A percentile compares a stretch with the other conserved stretches of the same genome.
These are phyloP conservation scores for Talinum fruticosum DNA, from an alignment of 148 eudicot genomes.

Conservation along the genomic window DNA sequence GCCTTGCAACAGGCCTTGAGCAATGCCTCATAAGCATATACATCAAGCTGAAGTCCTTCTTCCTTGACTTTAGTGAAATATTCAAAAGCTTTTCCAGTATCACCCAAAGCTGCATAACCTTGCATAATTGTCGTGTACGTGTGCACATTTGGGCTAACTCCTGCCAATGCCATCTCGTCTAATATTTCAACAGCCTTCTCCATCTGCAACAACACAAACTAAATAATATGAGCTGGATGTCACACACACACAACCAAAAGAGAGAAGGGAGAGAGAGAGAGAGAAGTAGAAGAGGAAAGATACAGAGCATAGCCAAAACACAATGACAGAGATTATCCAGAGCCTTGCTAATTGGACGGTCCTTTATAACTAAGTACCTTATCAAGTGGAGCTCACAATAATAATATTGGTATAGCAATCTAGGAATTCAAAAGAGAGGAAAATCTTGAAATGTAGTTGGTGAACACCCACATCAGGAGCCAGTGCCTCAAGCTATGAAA, in stretches of 20 bases:
- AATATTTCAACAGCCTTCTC: conserved; percentile 69
- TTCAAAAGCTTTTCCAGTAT: conserved; percentile 95
- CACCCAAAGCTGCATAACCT: conserved; percentile 95
- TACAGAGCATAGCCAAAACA: neutral
- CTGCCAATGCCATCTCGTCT: conserved; percentile 80
- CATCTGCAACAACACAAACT: conserved; percentile 46
- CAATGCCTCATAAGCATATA: conserved; percentile 81
- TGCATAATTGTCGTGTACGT: conserved; percentile 94
- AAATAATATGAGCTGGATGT: neutral
- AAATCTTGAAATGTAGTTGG: neutral
- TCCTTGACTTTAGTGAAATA: conserved; percentile 75
- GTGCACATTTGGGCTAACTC: conserved; percentile 66
- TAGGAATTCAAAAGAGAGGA: neutral
- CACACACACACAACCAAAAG: neutral
- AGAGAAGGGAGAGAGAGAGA: too few relatives aligned
- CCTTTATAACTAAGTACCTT: neutral
- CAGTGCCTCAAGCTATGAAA: neutral
- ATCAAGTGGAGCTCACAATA: neutral
- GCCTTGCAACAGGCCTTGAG: conserved; percentile 97
- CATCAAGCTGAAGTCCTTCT: conserved; percentile 90
- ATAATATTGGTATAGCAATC: neutral
- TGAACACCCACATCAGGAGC: neutral
- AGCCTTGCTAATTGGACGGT: neutral
- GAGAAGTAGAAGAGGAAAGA: neutral
- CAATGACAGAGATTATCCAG: neutral